Evolutionary conservation across 805 yeast species (phyloP), one percentile per base, ranked within the genome.

Genomic region (Metschnikowia kofuensis): DNA sequence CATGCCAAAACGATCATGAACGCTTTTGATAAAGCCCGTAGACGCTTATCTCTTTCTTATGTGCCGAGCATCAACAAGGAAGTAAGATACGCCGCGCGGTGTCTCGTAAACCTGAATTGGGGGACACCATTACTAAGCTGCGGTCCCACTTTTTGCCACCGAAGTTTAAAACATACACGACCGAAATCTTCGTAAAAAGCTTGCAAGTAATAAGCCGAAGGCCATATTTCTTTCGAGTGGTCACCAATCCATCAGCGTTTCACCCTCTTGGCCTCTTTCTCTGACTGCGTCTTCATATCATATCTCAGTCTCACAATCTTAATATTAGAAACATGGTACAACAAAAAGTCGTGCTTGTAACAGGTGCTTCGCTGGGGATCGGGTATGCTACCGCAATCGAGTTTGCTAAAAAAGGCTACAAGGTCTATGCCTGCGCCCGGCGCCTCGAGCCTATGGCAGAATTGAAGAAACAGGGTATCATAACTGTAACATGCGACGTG

Each of bases 381-480:
- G 86, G 86, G 0, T 74, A 65, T 49, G 70, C 68, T 14, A 52
- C 78, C 6, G 73, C 82, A 8, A 53, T 63, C 15, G 78, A 76
- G 52, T 67, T 82, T 44, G 80, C 73, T n/a, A 49, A 59, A 13
- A 65, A 76, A 48, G 83, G 84, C 4, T 80, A 75, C 62, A 63
- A 69, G 50, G 89, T 86, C 0, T 85, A 79, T 60, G 91, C 90
- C 0, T 83, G 87, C 47, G 90, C 94, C 2, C 74, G 95, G 63
- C 75, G 89, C 54, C 57, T 78, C 31, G 83, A 73, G 40, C 78
- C 79, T 2, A 83, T 87, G 83, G 72, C 75, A 32, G 73, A 74
- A 3, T 66, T 84, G 50, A 66, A 66, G 14, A 59, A 72, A 12
- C 65, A 68, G 39, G 76, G 78, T 0, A 66, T 84, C 2, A 66